Evolutionary conservation across 140 eudicot species (phyloP).

Genomic region (Anethum foeniculum): DNA sequence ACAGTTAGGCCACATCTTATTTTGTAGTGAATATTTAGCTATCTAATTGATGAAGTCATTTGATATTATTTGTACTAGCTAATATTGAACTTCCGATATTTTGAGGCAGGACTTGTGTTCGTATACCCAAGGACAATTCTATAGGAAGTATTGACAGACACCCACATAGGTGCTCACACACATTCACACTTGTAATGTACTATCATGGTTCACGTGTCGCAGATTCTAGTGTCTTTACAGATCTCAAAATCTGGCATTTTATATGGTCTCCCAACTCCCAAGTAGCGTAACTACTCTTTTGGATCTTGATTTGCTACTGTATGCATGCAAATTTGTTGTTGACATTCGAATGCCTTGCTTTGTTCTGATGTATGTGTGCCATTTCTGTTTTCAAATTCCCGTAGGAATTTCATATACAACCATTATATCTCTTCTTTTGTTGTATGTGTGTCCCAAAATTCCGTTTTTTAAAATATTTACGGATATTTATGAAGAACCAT

Average conservation of each 20-base stretch:
- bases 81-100: background rate
- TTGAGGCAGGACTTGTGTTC: background rate
- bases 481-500: background rate
- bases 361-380: background rate
- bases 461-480: background rate
- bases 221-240: background rate
- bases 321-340: background rate
- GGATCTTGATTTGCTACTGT: background rate
- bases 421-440: background rate
- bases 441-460: background rate
- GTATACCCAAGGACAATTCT: background rate
- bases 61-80: background rate
- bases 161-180: background rate
- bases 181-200: background rate
- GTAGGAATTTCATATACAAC: background rate
- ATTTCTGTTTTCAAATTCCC: background rate
- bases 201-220: too few relatives aligned
- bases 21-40: background rate
- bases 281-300: background rate
- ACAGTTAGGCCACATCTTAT: background rate
- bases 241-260: background rate
- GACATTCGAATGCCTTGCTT: background rate
- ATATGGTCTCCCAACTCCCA: background rate
- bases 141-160: background rate
- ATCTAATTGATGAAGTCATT: background rate